These are phyloP conservation scores for Xylaria flabelliformis DNA, from an alignment of 495 filamentous ascomycete species.

Conservation along the genomic window DNA sequence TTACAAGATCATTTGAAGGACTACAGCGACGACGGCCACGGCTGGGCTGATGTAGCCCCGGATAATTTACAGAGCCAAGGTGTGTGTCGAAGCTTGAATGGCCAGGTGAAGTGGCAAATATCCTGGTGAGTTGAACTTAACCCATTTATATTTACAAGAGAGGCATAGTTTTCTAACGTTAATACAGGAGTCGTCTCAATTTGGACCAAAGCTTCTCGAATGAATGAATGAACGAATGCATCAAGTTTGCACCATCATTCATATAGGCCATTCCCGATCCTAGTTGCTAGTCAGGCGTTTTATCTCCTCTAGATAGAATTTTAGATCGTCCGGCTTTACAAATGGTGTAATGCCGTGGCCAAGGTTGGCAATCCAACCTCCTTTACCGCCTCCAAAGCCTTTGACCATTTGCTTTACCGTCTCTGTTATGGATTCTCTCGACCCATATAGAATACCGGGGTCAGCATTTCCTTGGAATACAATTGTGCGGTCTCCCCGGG, in stretches of 20 bases:
- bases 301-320: constrained; percentile 92
- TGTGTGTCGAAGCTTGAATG: constrained; percentile 53
- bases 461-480: constrained; percentile 95
- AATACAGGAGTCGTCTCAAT: constrained; percentile 36
- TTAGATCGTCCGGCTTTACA: constrained; percentile 89
- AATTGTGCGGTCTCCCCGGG: constrained; percentile 72
- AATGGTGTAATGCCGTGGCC: constrained; percentile 95
- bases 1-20: constrained; percentile 46
- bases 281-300: constrained; percentile 66
- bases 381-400: constrained; percentile 70
- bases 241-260: not conserved
- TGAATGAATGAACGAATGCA: constrained; percentile 27
- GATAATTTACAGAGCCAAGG: constrained; percentile 49
- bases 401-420: constrained; percentile 82
- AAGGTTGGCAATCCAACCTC: constrained; percentile 81
- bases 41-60: constrained; percentile 51
- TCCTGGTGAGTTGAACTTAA: constrained; percentile 50
- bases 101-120: constrained; percentile 42
- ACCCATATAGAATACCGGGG: constrained; percentile 90
- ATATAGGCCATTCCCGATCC: not conserved
- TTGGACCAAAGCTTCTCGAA: constrained; percentile 36
- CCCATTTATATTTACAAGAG: not conserved
- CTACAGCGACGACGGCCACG: constrained; percentile 48
- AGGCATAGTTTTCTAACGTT: constrained; percentile 17
- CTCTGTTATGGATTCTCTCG: constrained; percentile 75